These are phyloP conservation scores for Metarhizium sp. DNA, from an alignment of 2,329 filamentous ascomycete species.

Conservation along the genomic window DNA sequence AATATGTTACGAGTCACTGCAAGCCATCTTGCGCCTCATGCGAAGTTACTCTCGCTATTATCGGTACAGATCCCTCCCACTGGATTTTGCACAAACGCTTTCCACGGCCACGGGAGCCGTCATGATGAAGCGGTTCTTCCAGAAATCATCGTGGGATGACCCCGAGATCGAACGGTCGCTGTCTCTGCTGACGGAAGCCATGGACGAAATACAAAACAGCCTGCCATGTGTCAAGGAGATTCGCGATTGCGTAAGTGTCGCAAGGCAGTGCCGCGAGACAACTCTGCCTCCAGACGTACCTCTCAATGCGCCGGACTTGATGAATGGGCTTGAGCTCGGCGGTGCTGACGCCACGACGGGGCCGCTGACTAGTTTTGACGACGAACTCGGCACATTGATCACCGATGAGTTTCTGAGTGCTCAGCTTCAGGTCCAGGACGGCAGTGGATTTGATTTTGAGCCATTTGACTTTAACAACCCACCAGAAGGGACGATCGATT, in stretches of 20 bases:
- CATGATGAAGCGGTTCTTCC: slow-evolving; percentile 35
- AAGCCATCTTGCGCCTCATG: slow-evolving; percentile 34
- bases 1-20: slow-evolving; percentile 39
- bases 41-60: slow-evolving; percentile 34
- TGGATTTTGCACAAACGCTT: slow-evolving; percentile 40
- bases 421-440: slow-evolving; percentile 19
- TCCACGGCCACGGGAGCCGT: slow-evolving; percentile 36
- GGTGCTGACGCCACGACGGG: slow-evolving; percentile 12
- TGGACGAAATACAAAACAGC: slow-evolving; percentile 41
- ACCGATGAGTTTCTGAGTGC: slow-evolving; percentile 25
- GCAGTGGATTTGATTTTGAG: slow-evolving; percentile 10
- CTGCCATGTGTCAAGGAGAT: slow-evolving; percentile 37
- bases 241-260: slow-evolving; percentile 21
- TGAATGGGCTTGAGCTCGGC: slow-evolving; percentile 22
- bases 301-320: slow-evolving; percentile 21
- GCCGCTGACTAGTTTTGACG: slow-evolving; percentile 19
- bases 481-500: background rate
- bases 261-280: slow-evolving; percentile 18
- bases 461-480: slow-evolving; percentile 23
- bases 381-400: slow-evolving; percentile 23
- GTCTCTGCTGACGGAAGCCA: slow-evolving; percentile 36
- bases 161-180: slow-evolving; percentile 39
- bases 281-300: slow-evolving; percentile 21
- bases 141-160: slow-evolving; percentile 29
- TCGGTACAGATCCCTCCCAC: slow-evolving; percentile 30